phyloP scores from a whole-genome alignment of 2,329 filamentous ascomycete species.

The Aspergillus persii region DNA sequence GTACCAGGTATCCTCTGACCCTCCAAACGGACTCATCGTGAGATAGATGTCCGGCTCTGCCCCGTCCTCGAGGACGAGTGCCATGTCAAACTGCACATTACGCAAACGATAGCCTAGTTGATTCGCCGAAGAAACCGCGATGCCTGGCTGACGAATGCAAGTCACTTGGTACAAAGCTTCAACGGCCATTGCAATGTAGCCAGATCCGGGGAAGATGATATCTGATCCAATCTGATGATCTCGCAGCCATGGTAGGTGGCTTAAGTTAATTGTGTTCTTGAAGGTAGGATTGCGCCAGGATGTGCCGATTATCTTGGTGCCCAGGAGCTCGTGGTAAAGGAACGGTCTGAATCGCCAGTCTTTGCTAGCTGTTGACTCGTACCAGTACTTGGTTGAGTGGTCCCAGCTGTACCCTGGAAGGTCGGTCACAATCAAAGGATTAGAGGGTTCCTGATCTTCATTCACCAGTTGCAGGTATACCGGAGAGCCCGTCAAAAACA shows the following conservation, averaged over 20 bases:
- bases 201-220: constrained; percentile 3
- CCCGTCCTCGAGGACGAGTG: constrained; percentile 6
- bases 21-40: constrained; percentile 1
- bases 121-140: neutral
- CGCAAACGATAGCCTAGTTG: constrained; percentile 1
- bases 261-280: constrained; percentile 1
- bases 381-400: constrained; percentile 5
- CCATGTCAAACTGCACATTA: constrained; percentile 4
- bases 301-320: constrained; percentile 6
- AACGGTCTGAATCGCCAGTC: constrained; percentile 5
- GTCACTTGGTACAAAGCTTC: constrained; percentile 7
- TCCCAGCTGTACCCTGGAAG: constrained; percentile 7
- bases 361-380: neutral
- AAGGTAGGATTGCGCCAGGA: constrained; percentile 1
- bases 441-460: neutral
- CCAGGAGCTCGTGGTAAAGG: constrained; percentile 3
- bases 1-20: constrained; percentile 5
- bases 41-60: constrained; percentile 1
- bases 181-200: constrained; percentile 6
- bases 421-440: constrained; percentile 1
- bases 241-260: neutral
- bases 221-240: constrained; percentile 2
- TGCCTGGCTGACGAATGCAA: neutral
- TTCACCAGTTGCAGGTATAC: constrained; percentile 4
- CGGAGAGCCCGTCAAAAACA: constrained; percentile 1